Evolutionary conservation across 805 yeast genomes (phyloP).

Genomic region (Starmerella khaoyaiensis): DNA sequence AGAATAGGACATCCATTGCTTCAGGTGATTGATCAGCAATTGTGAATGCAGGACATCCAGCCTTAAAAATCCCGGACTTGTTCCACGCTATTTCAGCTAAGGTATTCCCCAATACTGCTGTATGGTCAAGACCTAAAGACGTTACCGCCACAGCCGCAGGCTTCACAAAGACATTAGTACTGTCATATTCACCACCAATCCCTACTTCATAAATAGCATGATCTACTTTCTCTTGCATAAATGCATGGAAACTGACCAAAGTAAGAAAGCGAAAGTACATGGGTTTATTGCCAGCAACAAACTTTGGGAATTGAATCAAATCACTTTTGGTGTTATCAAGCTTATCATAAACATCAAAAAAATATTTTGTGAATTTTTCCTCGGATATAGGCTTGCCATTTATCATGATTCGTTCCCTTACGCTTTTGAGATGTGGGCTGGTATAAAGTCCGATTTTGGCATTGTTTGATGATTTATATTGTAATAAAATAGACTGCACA

Average conservation of each 20-base stretch:
- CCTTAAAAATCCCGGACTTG: constrained; percentile 84
- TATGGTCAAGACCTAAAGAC: constrained; percentile 85
- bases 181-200: constrained; percentile 93
- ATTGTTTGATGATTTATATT: constrained; percentile 34
- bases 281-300: constrained; percentile 65
- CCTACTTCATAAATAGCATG: constrained; percentile 96
- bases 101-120: constrained; percentile 72
- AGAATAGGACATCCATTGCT: constrained; percentile 37
- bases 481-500: constrained; percentile 61
- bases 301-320: constrained; percentile 49
- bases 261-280: constrained; percentile 89
- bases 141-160: constrained; percentile 83
- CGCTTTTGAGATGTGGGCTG: constrained; percentile 88
- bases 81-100: constrained; percentile 90
- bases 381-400: constrained; percentile 78
- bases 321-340: constrained; percentile 49
- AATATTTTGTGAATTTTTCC: constrained; percentile 69
- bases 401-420: constrained; percentile 79
- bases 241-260: constrained; percentile 78
- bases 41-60: constrained; percentile 50
- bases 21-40: constrained; percentile 43
- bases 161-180: constrained; percentile 72
- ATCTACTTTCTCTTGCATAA: constrained; percentile 76
- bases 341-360: constrained; percentile 88
- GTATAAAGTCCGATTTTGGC: constrained; percentile 80